Evolutionary conservation across 164 flowering plant species (phyloP).

Genomic region (Chloranthus sessilifolius): DNA sequence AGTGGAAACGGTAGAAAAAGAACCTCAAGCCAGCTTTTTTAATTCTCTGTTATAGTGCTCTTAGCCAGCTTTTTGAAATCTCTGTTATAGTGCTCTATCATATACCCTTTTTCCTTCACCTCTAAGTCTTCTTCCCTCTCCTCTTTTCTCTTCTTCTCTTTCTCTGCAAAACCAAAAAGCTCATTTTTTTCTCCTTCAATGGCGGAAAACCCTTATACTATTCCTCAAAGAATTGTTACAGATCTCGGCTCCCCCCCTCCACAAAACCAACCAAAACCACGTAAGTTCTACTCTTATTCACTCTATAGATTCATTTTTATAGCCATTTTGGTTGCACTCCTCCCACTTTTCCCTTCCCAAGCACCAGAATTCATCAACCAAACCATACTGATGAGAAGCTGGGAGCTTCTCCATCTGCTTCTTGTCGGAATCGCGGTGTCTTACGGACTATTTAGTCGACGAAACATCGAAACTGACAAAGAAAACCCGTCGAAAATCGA

Average conservation of each 20-base stretch:
- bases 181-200: conserved; percentile 2
- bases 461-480: conserved; percentile 46
- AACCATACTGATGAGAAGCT: conserved; percentile 42
- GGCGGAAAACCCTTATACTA: conserved; percentile 7
- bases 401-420: conserved; percentile 89
- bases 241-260: conserved; percentile 11
- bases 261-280: conserved; percentile 29
- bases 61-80: too few species aligned
- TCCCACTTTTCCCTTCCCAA: conserved; percentile 71
- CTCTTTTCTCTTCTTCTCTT: conserved; percentile 11
- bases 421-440: conserved; percentile 90
- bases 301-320: conserved; percentile 41
- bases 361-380: conserved; percentile 76
- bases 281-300: conserved; percentile 37
- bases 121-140: conserved; percentile 42
- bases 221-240: conserved; percentile 16
- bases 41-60: too few species aligned
- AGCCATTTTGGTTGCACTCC: conserved; percentile 29
- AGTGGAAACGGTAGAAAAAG: too few species aligned
- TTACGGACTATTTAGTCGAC: conserved; percentile 76
- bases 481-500: conserved; percentile 34
- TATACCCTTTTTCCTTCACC: conserved; percentile 51
- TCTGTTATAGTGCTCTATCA: conserved; percentile 18
- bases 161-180: too few species aligned
- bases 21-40: too few species aligned